Percentiles rank a stretch among this genome's conserved stretches.
These are phyloP conservation scores for Carex pumila DNA, from an alignment of 176 grass and related monocot genomes.

Conservation along the genomic window DNA sequence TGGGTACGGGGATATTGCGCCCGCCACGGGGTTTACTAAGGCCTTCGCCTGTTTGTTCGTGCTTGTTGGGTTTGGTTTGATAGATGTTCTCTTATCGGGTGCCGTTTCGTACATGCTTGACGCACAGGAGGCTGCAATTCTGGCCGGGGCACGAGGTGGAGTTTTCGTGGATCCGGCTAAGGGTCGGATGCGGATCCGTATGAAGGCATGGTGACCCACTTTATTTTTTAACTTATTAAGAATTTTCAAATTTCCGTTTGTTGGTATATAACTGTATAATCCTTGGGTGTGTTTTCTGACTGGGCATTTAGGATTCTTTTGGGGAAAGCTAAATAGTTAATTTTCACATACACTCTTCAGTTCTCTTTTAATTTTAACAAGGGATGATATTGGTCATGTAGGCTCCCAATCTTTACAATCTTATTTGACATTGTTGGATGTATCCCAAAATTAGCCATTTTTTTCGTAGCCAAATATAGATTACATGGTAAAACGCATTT, in stretches of 20 bases:
- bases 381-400: not conserved
- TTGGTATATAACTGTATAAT: not conserved
- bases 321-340: not conserved
- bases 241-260: not conserved
- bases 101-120: constrained; percentile 62
- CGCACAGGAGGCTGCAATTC: constrained; percentile 46
- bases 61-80: constrained; percentile 42
- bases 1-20: constrained; percentile 55
- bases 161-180: constrained; percentile 19
- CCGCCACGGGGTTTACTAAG: constrained; percentile 31
- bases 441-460: not conserved
- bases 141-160: constrained; percentile 9
- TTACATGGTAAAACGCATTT: not conserved
- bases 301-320: not conserved
- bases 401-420: not conserved
- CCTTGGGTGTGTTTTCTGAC: not conserved
- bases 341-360: not conserved
- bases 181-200: constrained; percentile 33
- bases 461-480: not conserved
- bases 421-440: not conserved
- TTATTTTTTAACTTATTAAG: not conserved
- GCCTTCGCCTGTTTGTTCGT: constrained; percentile 40
- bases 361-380: not conserved
- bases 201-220: constrained; percentile 29
- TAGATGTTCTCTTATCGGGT: constrained; percentile 38